Conservation (phyloP, 345 rosid species). For the Fremontodendron californicum region DNA sequence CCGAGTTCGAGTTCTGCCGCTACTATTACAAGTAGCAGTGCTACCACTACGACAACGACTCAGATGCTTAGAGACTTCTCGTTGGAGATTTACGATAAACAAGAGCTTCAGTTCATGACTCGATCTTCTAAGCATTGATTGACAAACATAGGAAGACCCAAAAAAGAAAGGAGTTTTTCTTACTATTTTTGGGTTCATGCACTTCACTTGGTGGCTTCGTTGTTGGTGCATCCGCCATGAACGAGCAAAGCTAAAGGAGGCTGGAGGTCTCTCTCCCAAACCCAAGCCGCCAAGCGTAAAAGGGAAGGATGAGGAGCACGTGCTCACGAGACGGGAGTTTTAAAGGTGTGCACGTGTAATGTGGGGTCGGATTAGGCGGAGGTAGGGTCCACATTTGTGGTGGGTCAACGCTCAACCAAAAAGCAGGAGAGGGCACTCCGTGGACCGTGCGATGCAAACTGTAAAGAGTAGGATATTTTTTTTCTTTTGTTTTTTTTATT, state of each 20-base stretch:
- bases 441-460: conserved; percentile 36
- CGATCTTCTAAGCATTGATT: conserved; percentile 46
- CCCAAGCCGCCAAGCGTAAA: background rate
- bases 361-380: conserved; percentile 38
- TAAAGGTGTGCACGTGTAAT: conserved; percentile 50
- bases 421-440: conserved; percentile 18
- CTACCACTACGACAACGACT: conserved; percentile 22
- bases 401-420: conserved; percentile 46
- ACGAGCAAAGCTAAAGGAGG: conserved; percentile 4
- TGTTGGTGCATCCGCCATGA: conserved; percentile 25
- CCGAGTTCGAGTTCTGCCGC: conserved; percentile 45
- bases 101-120: conserved; percentile 63
- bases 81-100: conserved; percentile 61
- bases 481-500: too few relatives aligned
- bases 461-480: background rate
- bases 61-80: conserved; percentile 70
- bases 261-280: background rate
- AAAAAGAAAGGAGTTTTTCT: background rate
- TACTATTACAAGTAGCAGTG: background rate
- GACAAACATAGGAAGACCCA: background rate
- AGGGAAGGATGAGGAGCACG: conserved; percentile 30
- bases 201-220: background rate
- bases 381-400: conserved; percentile 35
- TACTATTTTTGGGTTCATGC: background rate
- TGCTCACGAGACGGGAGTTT: conserved; percentile 44